These are phyloP conservation scores for Pythium oligandrum DNA, from an alignment of 352 stramenopile species.

Conservation along the genomic window DNA sequence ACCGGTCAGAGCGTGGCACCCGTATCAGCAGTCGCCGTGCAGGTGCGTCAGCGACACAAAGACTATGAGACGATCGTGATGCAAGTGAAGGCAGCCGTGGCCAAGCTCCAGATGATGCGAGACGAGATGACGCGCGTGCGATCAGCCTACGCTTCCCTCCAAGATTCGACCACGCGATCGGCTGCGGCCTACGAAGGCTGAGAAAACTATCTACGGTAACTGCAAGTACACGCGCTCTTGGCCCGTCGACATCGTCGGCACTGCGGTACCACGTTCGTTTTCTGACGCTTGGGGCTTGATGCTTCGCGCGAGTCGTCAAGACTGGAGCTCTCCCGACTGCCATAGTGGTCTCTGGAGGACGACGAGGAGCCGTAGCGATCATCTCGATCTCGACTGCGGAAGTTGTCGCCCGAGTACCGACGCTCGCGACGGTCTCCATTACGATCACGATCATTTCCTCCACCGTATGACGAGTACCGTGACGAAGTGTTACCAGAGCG, in stretches of 20 bases:
- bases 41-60: slow-evolving; percentile 15
- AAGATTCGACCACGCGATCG: not conserved
- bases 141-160: slow-evolving; percentile 11
- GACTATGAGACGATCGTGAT: slow-evolving; percentile 24
- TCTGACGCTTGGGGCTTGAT: slow-evolving; percentile 25
- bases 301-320: slow-evolving; percentile 9
- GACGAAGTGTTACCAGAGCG: not conserved
- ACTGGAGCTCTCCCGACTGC: slow-evolving; percentile 2
- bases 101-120: slow-evolving; percentile 17
- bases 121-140: slow-evolving; percentile 19
- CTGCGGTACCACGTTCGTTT: slow-evolving; percentile 19
- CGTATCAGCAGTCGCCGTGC: not conserved
- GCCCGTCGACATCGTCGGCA: slow-evolving; percentile 25
- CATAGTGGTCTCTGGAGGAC: slow-evolving; percentile 8
- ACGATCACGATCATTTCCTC: slow-evolving; percentile 18
- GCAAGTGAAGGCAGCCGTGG: slow-evolving; percentile 19
- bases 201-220: slow-evolving; percentile 17
- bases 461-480: slow-evolving; percentile 2
- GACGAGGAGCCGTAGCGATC: slow-evolving; percentile 20
- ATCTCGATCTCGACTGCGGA: not conserved
- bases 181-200: not conserved
- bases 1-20: not conserved
- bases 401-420: no score
- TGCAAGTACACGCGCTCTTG: slow-evolving; percentile 31
- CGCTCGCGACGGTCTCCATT: slow-evolving; percentile 11